A percentile compares a stretch with the other conserved stretches of the same genome.
These are phyloP conservation scores for Tylopilus sp. DNA, from an alignment of 768 basidiomycete genomes.

Conservation along the genomic window DNA sequence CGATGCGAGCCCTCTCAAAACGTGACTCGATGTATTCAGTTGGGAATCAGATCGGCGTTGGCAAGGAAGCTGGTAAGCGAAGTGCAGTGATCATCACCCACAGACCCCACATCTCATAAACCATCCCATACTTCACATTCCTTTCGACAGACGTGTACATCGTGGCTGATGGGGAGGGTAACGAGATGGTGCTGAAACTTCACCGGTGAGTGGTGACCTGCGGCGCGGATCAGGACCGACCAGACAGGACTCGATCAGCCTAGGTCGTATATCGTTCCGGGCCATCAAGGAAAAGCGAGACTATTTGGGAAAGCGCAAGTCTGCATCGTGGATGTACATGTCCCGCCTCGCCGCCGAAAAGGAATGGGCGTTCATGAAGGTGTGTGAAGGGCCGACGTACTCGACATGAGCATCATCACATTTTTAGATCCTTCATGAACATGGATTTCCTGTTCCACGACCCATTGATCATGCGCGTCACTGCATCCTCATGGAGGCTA, in stretches of 20 bases:
- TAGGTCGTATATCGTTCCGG: constrained; percentile 96
- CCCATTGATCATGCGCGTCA: constrained; percentile 96
- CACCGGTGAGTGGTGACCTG: constrained; percentile 59
- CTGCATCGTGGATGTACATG: constrained; percentile 99
- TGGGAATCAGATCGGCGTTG: constrained; percentile 97
- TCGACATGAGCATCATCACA: background rate
- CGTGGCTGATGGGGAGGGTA: constrained; percentile 80
- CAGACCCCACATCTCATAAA: background rate
- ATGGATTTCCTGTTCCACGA: constrained; percentile 88
- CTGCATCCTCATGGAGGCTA: constrained; percentile 93
- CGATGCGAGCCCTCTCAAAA: constrained; percentile 90
- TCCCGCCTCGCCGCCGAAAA: constrained; percentile 94
- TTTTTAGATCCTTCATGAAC: constrained; percentile 79
- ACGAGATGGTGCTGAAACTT: constrained; percentile 87
- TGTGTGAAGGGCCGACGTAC: constrained; percentile 24
- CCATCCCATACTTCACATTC: constrained; percentile 3
- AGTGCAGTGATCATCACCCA: background rate
- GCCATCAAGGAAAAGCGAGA: constrained; percentile 96
- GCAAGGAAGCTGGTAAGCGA: constrained; percentile 87
- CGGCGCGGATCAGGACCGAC: background rate
- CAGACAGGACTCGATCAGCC: constrained; percentile 42
- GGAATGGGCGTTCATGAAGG: constrained; percentile 99
- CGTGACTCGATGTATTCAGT: constrained; percentile 86
- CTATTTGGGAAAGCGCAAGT: constrained; percentile 92
- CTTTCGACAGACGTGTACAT: constrained; percentile 68